Evolutionary conservation across 768 basidiomycete species (phyloP), one percentile per base, ranked within the genome.

Genomic region (Brasilioporus rufonigricans): DNA sequence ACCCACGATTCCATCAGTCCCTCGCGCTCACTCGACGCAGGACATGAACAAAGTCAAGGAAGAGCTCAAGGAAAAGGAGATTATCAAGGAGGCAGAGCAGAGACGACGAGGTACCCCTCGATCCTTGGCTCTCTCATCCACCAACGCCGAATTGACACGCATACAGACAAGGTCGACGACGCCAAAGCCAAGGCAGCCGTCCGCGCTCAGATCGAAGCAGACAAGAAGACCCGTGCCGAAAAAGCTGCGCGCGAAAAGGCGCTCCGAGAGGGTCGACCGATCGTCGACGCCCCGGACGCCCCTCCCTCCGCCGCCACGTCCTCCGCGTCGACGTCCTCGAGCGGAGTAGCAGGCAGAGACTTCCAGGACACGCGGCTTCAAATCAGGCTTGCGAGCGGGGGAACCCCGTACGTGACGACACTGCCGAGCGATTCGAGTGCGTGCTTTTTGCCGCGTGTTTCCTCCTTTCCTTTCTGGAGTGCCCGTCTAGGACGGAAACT

Each of bases 201-300:
- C 65, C 93, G 93, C 67, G 91, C 89, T 1, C 94, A 97, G 69
- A 97, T 98, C 60, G 94, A 95, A 71, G 91, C 87, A 0, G 95
- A 97, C 76, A 98, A 94, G 74, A 82, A 83, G 49, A 87, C 83
- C 10, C 84, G 96, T 19, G 92, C 92, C 0, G 93, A 89, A 66
- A 94, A 91, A 64, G 78, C 86, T 2, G 94, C 94, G 0, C 77
- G 86, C 44, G 96, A 98, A 73, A 98, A 98, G 69, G 95, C 94
- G 0, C 68, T 95, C 8, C 82, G 95, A 31, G 93, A 96, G 33
- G 95, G 95, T 1, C 75, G 76, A 50, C 66, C 74, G n/a, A 65
- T 76, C 19, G 62, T 76, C 23, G 73, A 76, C 35, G 52, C 56
- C 10, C 33, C 61, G 24, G 43, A 70, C 13, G 61, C 71, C 1